phyloP scores from a whole-genome alignment of 371 early-diverging fungal species.

The Dichotomocladium elegans region DNA sequence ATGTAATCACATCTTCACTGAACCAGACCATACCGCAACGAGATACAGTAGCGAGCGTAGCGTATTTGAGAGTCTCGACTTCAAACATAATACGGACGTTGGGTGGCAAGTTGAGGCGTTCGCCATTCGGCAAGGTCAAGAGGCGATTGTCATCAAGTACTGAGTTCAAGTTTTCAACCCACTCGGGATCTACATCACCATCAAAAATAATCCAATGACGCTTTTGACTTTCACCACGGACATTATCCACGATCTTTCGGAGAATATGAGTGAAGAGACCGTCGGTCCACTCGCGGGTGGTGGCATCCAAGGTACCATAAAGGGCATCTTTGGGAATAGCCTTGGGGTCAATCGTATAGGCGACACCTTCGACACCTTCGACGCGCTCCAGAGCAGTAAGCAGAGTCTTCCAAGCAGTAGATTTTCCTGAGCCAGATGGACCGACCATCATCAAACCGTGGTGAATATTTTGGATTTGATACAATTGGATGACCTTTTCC shows the following conservation, averaged over 20 bases:
- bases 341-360: constrained; percentile 97
- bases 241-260: constrained; percentile 95
- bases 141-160: constrained; percentile 97
- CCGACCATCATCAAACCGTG: constrained; percentile 99
- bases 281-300: constrained; percentile 99
- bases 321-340: constrained; percentile 95
- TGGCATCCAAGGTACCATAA: constrained; percentile 94
- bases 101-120: constrained; percentile 91
- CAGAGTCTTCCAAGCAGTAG: constrained; percentile 88
- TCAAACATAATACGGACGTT: constrained; percentile 99
- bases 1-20: constrained; percentile 85
- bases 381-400: constrained; percentile 85
- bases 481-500: constrained; percentile 95
- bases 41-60: constrained; percentile 98
- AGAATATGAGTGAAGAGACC: constrained; percentile 96
- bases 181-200: constrained; percentile 99
- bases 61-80: constrained; percentile 95
- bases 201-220: constrained; percentile 99
- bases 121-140: constrained; percentile 97
- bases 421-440: constrained; percentile 95
- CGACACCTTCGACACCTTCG: constrained; percentile 86
- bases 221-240: constrained; percentile 91
- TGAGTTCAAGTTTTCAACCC: constrained; percentile 99
- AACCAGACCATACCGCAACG: constrained; percentile 99
- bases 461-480: constrained; percentile 96